phyloP scores from a whole-genome alignment of 352 stramenopile genomes.

The Stramenopiles sp. region DNA sequence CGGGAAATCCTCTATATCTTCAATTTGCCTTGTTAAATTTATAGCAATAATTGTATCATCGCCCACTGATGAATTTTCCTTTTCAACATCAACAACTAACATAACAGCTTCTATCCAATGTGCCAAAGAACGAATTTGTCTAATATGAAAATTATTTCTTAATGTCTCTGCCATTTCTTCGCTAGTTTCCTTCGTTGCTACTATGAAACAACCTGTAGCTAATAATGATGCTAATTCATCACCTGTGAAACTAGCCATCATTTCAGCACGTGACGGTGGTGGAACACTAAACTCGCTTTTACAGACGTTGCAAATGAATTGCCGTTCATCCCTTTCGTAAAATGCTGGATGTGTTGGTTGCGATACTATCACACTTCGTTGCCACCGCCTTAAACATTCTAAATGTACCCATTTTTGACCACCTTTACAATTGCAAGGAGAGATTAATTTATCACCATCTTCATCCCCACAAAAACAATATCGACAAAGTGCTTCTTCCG shows the following conservation, averaged over 20 bases:
- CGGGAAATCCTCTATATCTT: not conserved
- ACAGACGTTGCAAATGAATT: conserved; percentile 27
- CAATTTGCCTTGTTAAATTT: not conserved
- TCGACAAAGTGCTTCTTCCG: conserved; percentile 15
- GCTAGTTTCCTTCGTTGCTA: conserved; percentile 9
- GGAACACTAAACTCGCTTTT: conserved; percentile 20
- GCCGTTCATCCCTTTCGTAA: conserved; percentile 21
- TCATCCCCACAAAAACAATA: conserved; percentile 23
- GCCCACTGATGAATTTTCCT: not conserved
- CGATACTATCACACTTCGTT: conserved; percentile 26
- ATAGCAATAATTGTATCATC: not conserved
- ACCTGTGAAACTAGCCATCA: conserved; percentile 27
- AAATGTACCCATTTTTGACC: conserved; percentile 23
- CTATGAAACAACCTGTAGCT: conserved; percentile 21
- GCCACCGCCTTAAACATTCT: conserved; percentile 23
- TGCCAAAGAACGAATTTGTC: not conserved
- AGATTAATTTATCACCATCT: conserved; percentile 13
- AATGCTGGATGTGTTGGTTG: conserved; percentile 27
- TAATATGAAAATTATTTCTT: not conserved
- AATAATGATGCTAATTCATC: conserved; percentile 24
- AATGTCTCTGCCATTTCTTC: not conserved
- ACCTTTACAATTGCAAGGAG: conserved; percentile 23
- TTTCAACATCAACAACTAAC: not conserved
- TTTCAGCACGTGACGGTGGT: conserved; percentile 21
- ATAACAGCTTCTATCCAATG: not conserved